Percentiles rank a stretch among this genome's conserved stretches.
These are phyloP conservation scores for Salix purpurea DNA, from an alignment of 345 rosid genomes.

Conservation along the genomic window DNA sequence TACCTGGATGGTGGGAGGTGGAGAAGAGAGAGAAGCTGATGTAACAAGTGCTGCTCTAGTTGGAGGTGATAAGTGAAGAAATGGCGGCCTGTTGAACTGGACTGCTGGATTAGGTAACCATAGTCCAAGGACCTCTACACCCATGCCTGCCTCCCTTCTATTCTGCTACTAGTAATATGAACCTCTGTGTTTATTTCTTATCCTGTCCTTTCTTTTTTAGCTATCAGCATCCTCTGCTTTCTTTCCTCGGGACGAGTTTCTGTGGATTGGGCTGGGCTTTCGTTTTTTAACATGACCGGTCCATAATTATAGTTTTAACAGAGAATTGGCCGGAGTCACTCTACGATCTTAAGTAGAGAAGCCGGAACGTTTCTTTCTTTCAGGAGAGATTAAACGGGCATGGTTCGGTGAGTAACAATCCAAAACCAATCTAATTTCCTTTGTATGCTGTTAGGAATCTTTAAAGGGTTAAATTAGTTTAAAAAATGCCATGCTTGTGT, in stretches of 20 bases:
- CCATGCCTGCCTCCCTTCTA: neutral
- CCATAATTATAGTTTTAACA: neutral
- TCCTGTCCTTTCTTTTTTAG: neutral
- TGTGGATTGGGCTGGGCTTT: neutral
- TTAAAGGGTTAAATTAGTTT: too few species aligned
- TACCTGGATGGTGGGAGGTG: conserved; percentile 55
- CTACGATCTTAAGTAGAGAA: too few species aligned
- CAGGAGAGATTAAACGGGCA: too few species aligned
- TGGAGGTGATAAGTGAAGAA: neutral
- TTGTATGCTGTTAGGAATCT: too few species aligned
- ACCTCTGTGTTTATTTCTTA: neutral
- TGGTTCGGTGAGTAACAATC: too few species aligned
- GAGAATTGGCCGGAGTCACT: neutral
- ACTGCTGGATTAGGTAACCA: conserved; percentile 5
- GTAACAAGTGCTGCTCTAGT: conserved; percentile 29
- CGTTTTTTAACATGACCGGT: neutral
- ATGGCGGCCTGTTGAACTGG: neutral
- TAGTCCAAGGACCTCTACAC: conserved; percentile 11
- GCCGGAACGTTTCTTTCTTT: neutral
- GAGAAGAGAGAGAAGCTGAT: conserved; percentile 42
- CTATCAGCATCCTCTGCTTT: too few species aligned
- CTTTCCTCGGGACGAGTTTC: neutral
- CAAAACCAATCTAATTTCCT: too few species aligned
- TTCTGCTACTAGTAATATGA: neutral
- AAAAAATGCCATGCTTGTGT: too few species aligned